Base-by-base conservation (phyloP, 139 green algal species). In the Edaphochlamys debaryana region DNA sequence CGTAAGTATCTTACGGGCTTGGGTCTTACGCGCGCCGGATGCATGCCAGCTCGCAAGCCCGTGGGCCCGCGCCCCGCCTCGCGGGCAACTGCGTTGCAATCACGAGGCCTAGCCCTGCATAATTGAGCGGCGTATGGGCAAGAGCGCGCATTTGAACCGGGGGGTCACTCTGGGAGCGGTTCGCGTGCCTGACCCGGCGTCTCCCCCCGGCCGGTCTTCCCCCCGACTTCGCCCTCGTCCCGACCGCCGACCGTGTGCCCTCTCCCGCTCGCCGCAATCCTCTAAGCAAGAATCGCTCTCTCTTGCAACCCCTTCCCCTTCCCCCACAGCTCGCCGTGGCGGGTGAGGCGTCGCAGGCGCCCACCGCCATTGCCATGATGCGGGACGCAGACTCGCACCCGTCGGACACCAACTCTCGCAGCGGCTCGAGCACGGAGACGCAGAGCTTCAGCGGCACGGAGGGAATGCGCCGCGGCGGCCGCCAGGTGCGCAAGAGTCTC, bases 341-440 rank as follows among this genome's bases (percentile, higher is more conserved):
- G 8, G 76, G 76, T 11, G 76, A 82, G 45, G 48, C 76, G 8
- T 63, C 76, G 6, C 62, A 73, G 34, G 62, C 76, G 5, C 40
- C 76, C 23, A 73, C 76, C 0, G 76, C 76, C 1, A 20, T 82
- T 0, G 76, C 76, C 7, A 82, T 82, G 76, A 82, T 82, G 76
- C 42, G 63, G 1, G 76, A 82, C 76, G 76, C 76, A 0, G 76
- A 82, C 34, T 73, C 76, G 11, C 62, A 73, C 23, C 62, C 62
- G 5, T 73, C 63, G 30, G 73, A 62, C 29, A 74, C 56, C 76
- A 82, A 62, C 19, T 29, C 19, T 25, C 32, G 76, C 32, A 82
- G 76, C 63, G 60, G 62, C n/a, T 82, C 76, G 4, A 82, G 54
- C 11, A 81, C 75, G 40, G 75, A 81, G 29, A 63, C 41, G 30